Base-by-base conservation (phyloP, 2,329 filamentous ascomycete species). In the Colletotrichum plurivorum region DNA sequence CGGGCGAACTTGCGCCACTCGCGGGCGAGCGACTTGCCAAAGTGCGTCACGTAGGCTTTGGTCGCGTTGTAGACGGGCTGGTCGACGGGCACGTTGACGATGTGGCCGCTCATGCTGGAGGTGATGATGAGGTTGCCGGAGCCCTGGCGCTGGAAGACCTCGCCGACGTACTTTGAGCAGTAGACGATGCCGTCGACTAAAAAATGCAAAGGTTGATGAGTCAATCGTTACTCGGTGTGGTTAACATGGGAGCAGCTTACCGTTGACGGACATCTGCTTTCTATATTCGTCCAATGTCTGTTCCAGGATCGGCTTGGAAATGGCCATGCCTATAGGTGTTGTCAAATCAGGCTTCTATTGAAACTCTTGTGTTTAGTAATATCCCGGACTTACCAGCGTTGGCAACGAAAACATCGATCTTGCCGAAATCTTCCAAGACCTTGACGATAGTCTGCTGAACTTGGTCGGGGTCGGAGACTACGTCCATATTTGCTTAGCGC, bases 1-100 rank as follows among this genome's bases (percentile, higher is more conserved):
- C 87, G 81, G 3, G 87, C 87, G 71, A 89, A 88, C 3, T 87
- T 84, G 13, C 84, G 78, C 87, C 87, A 89, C 71, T 89, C 87
- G 5, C 84, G 79, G 0, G 87, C 86, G 27, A 89, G 78, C 1
- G 81, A 84, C 75, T 87, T 88, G 56, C 85, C 85, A 5, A 89
- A 82, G 63, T 89, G 88, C 2, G 83, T 86, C 16, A 88, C 82
- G 27, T 82, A 87, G 1, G 87, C 87, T 74, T 89, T 89, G 36
- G 83, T 85, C 8, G 82, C 82, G 70, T 89, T 89, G 76, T 89
- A 89, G 13, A 70, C 68, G 43, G 68, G 68, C 25, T 70, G 68
- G 54, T 88, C 84, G 15, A 82, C 77, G 1, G 85, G 85, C 2
- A 86, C 84, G 61, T 87, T 87, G 72, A 86, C 85, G 49, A 87